A percentile compares a stretch with the other conserved stretches of the same genome.
Conservation (phyloP, 1,284 basidiomycete genomes). For the Vanrija humicola region DNA sequence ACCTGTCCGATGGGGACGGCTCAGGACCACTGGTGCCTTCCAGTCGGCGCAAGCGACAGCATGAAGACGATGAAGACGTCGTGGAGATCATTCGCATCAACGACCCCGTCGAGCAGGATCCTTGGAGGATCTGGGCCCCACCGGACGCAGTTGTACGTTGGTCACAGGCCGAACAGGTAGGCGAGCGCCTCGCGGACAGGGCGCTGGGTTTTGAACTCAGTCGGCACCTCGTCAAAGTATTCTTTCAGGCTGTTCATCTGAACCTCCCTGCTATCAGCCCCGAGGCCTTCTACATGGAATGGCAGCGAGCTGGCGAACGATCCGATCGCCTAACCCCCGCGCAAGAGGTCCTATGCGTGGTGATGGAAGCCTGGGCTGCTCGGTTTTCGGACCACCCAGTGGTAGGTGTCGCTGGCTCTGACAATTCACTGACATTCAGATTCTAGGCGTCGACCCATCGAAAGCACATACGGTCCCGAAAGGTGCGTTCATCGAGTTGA, state of each 20-base stretch:
- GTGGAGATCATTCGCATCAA: conserved; percentile 3
- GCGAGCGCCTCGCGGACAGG: conserved; percentile 30
- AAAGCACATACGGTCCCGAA: conserved; percentile 4
- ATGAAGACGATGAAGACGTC: conserved; percentile 3
- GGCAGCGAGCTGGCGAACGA: conserved; percentile 31
- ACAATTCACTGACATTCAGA: conserved; percentile 4
- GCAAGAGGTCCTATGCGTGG: conserved; percentile 35
- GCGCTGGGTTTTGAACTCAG: conserved; percentile 30
- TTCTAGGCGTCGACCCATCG: conserved; percentile 20
- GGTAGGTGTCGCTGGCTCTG: conserved; percentile 9
- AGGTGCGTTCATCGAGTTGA: neutral
- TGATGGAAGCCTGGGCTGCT: conserved; percentile 42
- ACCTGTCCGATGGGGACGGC: too few species aligned
- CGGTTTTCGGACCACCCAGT: conserved; percentile 40
- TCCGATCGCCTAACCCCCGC: conserved; percentile 32
- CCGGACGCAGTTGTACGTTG: conserved; percentile 14
- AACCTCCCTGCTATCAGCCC: conserved; percentile 37
- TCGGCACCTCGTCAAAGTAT: conserved; percentile 31
- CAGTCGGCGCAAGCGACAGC: conserved; percentile 8
- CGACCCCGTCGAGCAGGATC: conserved; percentile 5
- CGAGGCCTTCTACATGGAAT: conserved; percentile 36
- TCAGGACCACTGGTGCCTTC: too few species aligned
- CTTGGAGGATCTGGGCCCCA: conserved; percentile 22
- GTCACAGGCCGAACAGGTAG: conserved; percentile 24
- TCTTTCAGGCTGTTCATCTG: conserved; percentile 35